A percentile compares a stretch with the other conserved stretches of the same genome.
Evolutionary conservation across 1,139 yeast species (phyloP).

Genomic region (Hansenula lynferdii): DNA sequence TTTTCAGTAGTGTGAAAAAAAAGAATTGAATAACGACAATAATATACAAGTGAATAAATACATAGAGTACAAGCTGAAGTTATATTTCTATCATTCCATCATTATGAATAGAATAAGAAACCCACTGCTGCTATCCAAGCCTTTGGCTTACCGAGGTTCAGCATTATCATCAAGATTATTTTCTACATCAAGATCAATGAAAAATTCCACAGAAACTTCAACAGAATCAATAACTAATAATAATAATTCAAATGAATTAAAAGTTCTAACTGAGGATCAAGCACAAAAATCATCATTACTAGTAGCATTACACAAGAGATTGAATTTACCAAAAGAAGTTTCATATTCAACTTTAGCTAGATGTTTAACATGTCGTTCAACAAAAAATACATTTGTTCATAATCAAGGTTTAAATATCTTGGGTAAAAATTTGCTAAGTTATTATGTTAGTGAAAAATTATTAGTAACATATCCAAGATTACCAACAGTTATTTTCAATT

Average conservation of each 20-base stretch:
- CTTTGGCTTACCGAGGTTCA: background rate
- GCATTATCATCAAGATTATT: background rate
- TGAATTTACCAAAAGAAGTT: constrained; percentile 52
- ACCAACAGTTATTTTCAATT: constrained; percentile 72
- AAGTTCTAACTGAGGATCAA: constrained; percentile 15
- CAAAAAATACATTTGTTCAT: constrained; percentile 46
- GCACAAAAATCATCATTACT: constrained; percentile 56
- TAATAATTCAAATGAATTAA: no score
- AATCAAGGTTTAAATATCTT: constrained; percentile 77
- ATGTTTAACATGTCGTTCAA: constrained; percentile 55
- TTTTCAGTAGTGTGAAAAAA: no score
- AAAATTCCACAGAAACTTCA: no score
- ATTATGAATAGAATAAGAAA: constrained; percentile 2
- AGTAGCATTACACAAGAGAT: constrained; percentile 75
- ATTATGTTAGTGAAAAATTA: constrained; percentile 70
- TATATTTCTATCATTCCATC: no score
- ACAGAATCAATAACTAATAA: no score
- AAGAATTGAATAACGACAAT: no score
- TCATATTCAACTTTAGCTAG: constrained; percentile 71
- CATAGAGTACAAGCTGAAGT: no score
- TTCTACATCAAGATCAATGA: no score
- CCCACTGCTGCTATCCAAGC: background rate
- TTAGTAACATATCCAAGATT: constrained; percentile 81
- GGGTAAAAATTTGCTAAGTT: constrained; percentile 74
- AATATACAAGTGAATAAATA: no score